A percentile compares a stretch with the other conserved stretches of the same genome.
Evolutionary conservation across 352 stramenopile species (phyloP).

Genomic region (Phytophthora uliginosa): DNA sequence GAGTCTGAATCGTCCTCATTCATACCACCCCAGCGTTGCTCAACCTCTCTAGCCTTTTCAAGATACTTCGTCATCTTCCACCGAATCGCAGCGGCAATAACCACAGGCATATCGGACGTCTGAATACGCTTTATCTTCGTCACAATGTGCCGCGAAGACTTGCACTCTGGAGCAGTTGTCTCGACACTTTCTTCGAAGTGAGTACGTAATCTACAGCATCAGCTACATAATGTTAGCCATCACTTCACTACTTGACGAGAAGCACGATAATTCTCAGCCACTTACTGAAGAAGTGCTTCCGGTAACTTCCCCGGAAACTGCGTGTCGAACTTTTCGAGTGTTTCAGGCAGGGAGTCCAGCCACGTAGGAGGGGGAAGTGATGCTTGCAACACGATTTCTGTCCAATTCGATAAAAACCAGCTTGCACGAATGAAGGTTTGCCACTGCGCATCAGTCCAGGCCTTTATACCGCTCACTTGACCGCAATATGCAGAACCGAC

Average conservation of each 20-base stretch:
- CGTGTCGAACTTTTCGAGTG: background rate
- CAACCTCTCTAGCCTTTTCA: background rate
- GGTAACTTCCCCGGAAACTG: background rate
- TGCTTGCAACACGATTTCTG: background rate
- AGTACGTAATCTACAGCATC: background rate
- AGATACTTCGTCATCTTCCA: background rate
- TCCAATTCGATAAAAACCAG: background rate
- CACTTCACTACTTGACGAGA: background rate
- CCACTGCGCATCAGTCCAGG: background rate
- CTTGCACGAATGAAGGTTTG: background rate
- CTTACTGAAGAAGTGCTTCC: background rate
- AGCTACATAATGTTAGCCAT: background rate
- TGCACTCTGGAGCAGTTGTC: background rate
- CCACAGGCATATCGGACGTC: background rate
- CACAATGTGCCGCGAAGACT: background rate
- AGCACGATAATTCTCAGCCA: too few relatives aligned
- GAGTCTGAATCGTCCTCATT: background rate
- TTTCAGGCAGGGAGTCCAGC: background rate
- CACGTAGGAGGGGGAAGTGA: background rate
- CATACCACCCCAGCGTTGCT: background rate
- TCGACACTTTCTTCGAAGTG: background rate
- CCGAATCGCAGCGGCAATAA: background rate
- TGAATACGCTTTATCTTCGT: background rate
- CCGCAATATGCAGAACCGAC: background rate
- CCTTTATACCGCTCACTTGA: background rate